Percentiles rank a stretch among this genome's conserved stretches.
Conservation (phyloP, 2,329 filamentous ascomycete genomes). For the Curvularia verruculosa region DNA sequence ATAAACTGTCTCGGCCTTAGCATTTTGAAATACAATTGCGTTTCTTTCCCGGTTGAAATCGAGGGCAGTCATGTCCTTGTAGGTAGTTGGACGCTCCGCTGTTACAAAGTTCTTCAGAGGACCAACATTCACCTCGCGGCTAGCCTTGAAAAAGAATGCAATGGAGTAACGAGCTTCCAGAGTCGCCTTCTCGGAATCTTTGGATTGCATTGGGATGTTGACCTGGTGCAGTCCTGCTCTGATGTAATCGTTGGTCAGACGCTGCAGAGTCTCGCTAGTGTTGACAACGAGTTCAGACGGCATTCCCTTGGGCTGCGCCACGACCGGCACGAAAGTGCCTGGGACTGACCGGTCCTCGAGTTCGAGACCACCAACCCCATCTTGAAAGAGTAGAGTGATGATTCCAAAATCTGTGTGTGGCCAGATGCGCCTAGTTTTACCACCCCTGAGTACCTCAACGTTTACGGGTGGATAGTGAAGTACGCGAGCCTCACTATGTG, state of each 20-base stretch:
- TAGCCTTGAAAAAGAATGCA: conserved; percentile 1
- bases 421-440: not conserved
- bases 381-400: not conserved
- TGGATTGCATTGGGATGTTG: not conserved
- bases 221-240: not conserved
- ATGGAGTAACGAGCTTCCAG: not conserved
- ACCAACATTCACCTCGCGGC: not conserved
- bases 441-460: not conserved
- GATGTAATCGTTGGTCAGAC: not conserved
- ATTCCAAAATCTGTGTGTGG: not conserved
- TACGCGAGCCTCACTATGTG: not conserved
- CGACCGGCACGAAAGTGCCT: not conserved
- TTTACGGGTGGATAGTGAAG: not conserved
- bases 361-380: not conserved
- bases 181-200: not conserved
- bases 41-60: too few relatives aligned
- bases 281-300: not conserved
- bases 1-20: too few relatives aligned
- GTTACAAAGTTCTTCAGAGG: not conserved
- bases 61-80: too few relatives aligned
- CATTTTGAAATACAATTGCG: too few relatives aligned
- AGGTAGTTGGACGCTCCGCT: too few relatives aligned
- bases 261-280: not conserved
- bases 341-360: not conserved
- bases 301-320: not conserved